Conservation (phyloP, 441 rosid genomes). For the Pelargonium myrrhifolium region DNA sequence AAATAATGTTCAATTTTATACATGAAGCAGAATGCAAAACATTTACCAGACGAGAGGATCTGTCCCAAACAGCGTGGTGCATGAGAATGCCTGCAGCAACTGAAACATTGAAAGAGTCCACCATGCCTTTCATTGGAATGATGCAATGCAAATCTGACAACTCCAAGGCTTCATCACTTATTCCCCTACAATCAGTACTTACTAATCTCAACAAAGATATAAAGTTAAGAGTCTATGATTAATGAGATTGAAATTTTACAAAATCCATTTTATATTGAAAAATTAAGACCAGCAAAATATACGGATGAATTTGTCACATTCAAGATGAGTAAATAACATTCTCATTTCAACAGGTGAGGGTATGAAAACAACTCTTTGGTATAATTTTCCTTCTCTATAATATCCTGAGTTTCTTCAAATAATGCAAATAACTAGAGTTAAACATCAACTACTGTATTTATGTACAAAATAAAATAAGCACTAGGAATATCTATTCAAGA, state of each 20-base stretch:
- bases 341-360: background rate
- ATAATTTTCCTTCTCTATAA: background rate
- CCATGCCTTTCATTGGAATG: constrained; percentile 97
- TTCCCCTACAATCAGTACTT: constrained; percentile 48
- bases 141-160: constrained; percentile 77
- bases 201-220: constrained; percentile 5
- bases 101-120: constrained; percentile 92
- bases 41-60: constrained; percentile 67
- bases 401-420: background rate
- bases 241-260: background rate
- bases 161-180: constrained; percentile 68
- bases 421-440: background rate
- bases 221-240: background rate
- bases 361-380: background rate
- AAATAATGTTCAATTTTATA: background rate
- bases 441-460: background rate
- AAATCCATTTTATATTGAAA: background rate
- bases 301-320: background rate
- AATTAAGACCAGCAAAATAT: background rate
- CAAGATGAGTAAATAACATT: background rate
- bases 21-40: background rate
- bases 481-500: background rate
- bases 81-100: constrained; percentile 90
- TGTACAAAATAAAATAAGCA: background rate
- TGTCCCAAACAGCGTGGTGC: constrained; percentile 87